Percentiles rank a stretch among this genome's conserved stretches.
Evolutionary conservation across 208 protist genomes (phyloP).

Genomic region (Leishmania aethiopica): DNA sequence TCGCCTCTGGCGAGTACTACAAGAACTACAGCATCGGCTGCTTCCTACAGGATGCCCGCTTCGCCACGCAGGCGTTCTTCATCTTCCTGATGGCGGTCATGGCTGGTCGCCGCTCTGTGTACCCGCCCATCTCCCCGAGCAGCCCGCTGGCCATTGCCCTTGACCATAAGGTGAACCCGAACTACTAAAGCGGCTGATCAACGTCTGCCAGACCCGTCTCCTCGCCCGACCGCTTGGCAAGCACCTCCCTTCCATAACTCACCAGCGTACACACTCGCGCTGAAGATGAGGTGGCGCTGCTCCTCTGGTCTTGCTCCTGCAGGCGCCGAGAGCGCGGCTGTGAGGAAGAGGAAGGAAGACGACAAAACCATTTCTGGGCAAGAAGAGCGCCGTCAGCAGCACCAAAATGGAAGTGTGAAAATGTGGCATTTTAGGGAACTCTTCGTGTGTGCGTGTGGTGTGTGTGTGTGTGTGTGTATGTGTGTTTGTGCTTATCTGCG

Average conservation of each 20-base stretch:
- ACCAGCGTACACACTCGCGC: neutral
- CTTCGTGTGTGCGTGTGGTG: neutral
- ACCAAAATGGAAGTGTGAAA: neutral
- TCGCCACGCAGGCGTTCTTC: conserved; percentile 64
- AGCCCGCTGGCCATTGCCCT: conserved; percentile 73
- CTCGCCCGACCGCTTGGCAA: neutral
- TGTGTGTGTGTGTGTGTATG: neutral
- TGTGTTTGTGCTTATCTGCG: neutral
- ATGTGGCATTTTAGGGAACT: neutral
- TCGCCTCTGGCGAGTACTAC: conserved; percentile 76
- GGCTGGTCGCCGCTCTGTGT: conserved; percentile 70
- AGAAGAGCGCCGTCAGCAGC: neutral
- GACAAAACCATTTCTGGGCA: neutral
- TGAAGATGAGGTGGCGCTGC: neutral
- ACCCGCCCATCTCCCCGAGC: conserved; percentile 76
- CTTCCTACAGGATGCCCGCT: conserved; percentile 70
- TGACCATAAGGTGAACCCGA: conserved; percentile 84
- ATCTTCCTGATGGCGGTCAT: conserved; percentile 72
- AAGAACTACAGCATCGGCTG: conserved; percentile 56
- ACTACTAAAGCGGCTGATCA: conserved; percentile 59
- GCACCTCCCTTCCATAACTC: neutral
- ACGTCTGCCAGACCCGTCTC: neutral
- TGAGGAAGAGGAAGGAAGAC: neutral
- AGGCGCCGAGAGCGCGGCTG: neutral
- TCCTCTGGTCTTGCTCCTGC: neutral